These are phyloP conservation scores for Nemania sp. DNA, from an alignment of 2,329 filamentous ascomycete genomes.

Conservation along the genomic window DNA sequence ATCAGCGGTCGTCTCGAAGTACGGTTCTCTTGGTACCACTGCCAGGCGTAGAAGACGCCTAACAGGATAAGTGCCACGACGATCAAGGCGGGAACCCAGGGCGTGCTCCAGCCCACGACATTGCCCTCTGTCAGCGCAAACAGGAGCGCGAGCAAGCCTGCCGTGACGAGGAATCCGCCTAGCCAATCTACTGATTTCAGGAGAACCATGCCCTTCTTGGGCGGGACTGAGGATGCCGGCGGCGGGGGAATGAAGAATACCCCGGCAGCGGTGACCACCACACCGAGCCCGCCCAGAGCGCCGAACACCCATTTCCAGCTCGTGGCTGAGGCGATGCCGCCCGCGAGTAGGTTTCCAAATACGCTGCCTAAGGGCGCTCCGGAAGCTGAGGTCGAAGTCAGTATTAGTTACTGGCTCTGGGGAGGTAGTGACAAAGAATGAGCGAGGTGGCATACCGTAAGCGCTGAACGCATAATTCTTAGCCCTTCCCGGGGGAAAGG, in stretches of 20 bases:
- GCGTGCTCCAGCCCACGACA: constrained; percentile 66
- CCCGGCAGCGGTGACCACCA: constrained; percentile 58
- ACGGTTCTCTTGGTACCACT: constrained; percentile 60
- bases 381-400: constrained; percentile 48
- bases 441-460: constrained; percentile 48
- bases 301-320: constrained; percentile 72
- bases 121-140: constrained; percentile 72
- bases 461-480: constrained; percentile 72
- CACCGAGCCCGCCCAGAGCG: constrained; percentile 62
- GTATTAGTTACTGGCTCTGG: neutral
- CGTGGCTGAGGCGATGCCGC: constrained; percentile 64
- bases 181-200: constrained; percentile 66
- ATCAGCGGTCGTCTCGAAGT: constrained; percentile 60
- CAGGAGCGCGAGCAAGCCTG: constrained; percentile 63
- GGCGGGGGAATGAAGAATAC: constrained; percentile 63
- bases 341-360: constrained; percentile 66
- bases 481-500: constrained; percentile 67
- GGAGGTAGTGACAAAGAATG: too few relatives aligned
- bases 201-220: constrained; percentile 36
- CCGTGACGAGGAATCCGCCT: constrained; percentile 65
- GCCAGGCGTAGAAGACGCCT: constrained; percentile 61
- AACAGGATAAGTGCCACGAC: constrained; percentile 61
- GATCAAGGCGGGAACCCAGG: constrained; percentile 64
- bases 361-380: constrained; percentile 67
- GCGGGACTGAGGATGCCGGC: constrained; percentile 37